Conservation (phyloP, 805 yeast species). For the Candida alai region DNA sequence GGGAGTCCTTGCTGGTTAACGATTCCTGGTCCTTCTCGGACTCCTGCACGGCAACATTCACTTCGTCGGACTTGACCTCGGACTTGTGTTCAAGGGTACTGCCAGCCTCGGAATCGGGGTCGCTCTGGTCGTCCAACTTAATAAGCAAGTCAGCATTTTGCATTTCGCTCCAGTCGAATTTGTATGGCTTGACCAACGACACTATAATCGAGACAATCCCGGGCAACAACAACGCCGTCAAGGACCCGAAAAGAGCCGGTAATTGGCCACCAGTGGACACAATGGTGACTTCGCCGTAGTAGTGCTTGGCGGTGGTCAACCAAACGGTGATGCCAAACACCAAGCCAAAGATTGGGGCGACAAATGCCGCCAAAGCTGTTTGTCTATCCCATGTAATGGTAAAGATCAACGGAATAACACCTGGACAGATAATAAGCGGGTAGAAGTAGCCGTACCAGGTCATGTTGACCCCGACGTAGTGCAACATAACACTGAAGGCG, state of each 20-base stretch:
- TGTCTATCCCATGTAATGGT: slow-evolving; percentile 33
- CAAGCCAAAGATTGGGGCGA: slow-evolving; percentile 30
- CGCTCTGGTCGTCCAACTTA: slow-evolving; percentile 9
- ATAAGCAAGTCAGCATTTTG: slow-evolving; percentile 17
- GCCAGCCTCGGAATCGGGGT: neutral
- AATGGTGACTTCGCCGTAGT: slow-evolving; percentile 24
- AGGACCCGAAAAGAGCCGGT: slow-evolving; percentile 32
- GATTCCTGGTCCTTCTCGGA: slow-evolving; percentile 2
- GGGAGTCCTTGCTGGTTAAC: neutral
- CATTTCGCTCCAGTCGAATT: slow-evolving; percentile 28
- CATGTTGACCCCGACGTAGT: slow-evolving; percentile 25
- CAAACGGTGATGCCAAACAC: slow-evolving; percentile 27
- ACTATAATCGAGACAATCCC: slow-evolving; percentile 24
- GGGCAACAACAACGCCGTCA: slow-evolving; percentile 31
- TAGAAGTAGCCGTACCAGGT: slow-evolving; percentile 31
- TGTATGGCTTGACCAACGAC: slow-evolving; percentile 23
- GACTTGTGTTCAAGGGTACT: neutral
- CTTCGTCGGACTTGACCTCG: slow-evolving; percentile 1
- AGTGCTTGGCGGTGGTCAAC: slow-evolving; percentile 26
- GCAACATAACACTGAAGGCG: slow-evolving; percentile 35
- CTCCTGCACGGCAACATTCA: neutral
- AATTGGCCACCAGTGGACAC: slow-evolving; percentile 25
- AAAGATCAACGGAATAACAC: slow-evolving; percentile 32
- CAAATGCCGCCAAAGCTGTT: slow-evolving; percentile 24
- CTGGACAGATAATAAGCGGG: slow-evolving; percentile 37